Evolutionary conservation across 2,329 filamentous ascomycete genomes (phyloP), one percentile per base, ranked within the genome.

Genomic region (Phyllosticta ampelicida): DNA sequence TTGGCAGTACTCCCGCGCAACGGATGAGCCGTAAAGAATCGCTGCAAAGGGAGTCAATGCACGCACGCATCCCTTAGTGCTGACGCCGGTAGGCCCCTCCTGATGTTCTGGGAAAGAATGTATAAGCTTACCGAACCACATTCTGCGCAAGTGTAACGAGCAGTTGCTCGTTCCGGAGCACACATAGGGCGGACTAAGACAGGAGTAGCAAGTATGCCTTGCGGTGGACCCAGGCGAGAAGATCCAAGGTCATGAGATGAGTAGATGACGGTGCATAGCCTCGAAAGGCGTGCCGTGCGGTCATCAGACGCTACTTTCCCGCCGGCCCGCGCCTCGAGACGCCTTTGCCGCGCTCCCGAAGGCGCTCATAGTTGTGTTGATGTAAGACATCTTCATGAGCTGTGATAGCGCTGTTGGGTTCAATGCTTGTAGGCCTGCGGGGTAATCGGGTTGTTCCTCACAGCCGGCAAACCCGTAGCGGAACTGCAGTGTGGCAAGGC

Each of bases 41-140:
- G 51, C 56, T n/a, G 52, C 51, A 54, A 52, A 58, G 50, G 19
- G 56, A 54, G 56, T 58, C 56, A 58, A 58, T 58, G 56, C 56
- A 54, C 56, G 56, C 51, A 26, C 56, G 30, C 28, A 26, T 58
- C 50, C 44, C 51, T 52, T 58, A 58, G 56, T 54, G 56, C 56
- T 58, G 56, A 58, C 51, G 55, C 6, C 21, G 13, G 53, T 48
- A 13, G 36, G 21, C 49, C 11, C 16, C 36, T 44, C 49, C 49
- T 51, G 49, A 51, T 51, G 51, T 30, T 44, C 26, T 44, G 44
- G 56, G 55, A 20, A 19, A 49, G 51, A 53, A 20, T 49, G 56
- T 58, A 58, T 58, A 58, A 58, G 56, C 56, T 58, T 58, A 58
- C 56, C 56, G n/a, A 51, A 30, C 19, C 11, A 48, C 9, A 30